phyloP scores from a whole-genome alignment of 2,329 filamentous ascomycete species.

The Diaporthe helianthi region DNA sequence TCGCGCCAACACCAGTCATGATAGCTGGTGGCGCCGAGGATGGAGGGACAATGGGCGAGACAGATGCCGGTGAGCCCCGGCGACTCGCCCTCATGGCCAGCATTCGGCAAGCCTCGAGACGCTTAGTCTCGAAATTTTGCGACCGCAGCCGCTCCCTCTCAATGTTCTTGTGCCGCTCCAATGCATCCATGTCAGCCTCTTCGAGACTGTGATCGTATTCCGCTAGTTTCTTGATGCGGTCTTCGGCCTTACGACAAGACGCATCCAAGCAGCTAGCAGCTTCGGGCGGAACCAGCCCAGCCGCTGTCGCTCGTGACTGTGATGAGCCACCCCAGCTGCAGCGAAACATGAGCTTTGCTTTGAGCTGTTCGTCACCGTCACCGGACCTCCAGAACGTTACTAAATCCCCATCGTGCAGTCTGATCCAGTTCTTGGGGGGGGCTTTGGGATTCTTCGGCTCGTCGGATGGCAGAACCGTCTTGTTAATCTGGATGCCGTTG shows the following conservation, averaged over 20 bases:
- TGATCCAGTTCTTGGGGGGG: slow-evolving; percentile 68
- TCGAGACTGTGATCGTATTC: slow-evolving; percentile 51
- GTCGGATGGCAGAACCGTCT: slow-evolving; percentile 65
- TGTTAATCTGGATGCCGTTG: slow-evolving; percentile 79
- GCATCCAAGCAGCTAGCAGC: slow-evolving; percentile 56
- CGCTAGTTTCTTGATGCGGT: slow-evolving; percentile 48
- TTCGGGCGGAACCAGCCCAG: slow-evolving; percentile 47
- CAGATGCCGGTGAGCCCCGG: slow-evolving; percentile 26
- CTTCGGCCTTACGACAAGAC: slow-evolving; percentile 54
- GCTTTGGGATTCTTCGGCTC: slow-evolving; percentile 60
- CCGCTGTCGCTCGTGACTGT: slow-evolving; percentile 42
- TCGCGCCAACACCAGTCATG: slow-evolving; percentile 6
- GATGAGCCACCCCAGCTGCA: slow-evolving; percentile 66
- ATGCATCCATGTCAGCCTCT: slow-evolving; percentile 54
- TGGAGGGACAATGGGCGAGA: slow-evolving; percentile 5
- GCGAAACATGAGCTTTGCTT: slow-evolving; percentile 58
- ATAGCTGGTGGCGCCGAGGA: slow-evolving; percentile 32
- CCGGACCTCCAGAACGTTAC: slow-evolving; percentile 72
- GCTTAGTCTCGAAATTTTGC: slow-evolving; percentile 55
- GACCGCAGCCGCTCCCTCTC: slow-evolving; percentile 58
- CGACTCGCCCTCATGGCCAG: slow-evolving; percentile 41
- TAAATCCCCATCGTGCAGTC: slow-evolving; percentile 77
- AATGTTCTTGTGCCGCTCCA: slow-evolving; percentile 50
- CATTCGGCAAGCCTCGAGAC: slow-evolving; percentile 53
- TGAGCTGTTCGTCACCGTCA: slow-evolving; percentile 43